Evolutionary conservation across 2,329 filamentous ascomycete species (phyloP).

Genomic region (Fusarium sp.): DNA sequence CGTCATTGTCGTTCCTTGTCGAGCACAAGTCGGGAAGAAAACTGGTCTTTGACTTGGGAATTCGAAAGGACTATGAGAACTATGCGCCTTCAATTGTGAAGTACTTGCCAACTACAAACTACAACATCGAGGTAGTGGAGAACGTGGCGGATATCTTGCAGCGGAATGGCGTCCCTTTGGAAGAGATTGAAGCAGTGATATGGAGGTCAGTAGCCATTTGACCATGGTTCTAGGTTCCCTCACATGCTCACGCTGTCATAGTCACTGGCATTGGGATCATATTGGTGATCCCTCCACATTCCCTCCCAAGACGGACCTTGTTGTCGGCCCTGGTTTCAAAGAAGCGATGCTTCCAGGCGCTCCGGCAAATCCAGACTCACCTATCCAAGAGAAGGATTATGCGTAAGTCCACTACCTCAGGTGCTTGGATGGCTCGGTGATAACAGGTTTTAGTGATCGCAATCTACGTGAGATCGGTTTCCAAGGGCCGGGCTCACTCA

Average conservation of each 20-base stretch:
- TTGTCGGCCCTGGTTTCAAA: conserved; percentile 65
- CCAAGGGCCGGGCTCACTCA: conserved; percentile 34
- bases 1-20: conserved; percentile 47
- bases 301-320: conserved; percentile 56
- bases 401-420: conserved; percentile 21
- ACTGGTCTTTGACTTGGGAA: conserved; percentile 48
- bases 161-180: conserved; percentile 7
- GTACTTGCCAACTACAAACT: conserved; percentile 45
- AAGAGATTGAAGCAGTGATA: conserved; percentile 36
- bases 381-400: conserved; percentile 52
- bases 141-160: conserved; percentile 41
- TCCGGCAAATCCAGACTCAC: conserved; percentile 52
- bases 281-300: conserved; percentile 62
- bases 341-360: conserved; percentile 58
- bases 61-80: conserved; percentile 47
- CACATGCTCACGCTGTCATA: conserved; percentile 2
- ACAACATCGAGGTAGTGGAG: conserved; percentile 43
- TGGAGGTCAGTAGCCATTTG: conserved; percentile 29
- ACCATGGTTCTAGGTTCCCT: rapidly evolving
- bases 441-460: conserved; percentile 31
- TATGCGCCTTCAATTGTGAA: conserved; percentile 42
- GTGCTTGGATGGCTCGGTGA: rapidly evolving
- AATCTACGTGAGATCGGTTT: conserved; percentile 47
- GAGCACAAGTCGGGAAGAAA: conserved; percentile 47
- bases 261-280: conserved; percentile 64